Evolutionary conservation across 176 grass and related monocot species (phyloP).

Genomic region (Thalia dealbata): DNA sequence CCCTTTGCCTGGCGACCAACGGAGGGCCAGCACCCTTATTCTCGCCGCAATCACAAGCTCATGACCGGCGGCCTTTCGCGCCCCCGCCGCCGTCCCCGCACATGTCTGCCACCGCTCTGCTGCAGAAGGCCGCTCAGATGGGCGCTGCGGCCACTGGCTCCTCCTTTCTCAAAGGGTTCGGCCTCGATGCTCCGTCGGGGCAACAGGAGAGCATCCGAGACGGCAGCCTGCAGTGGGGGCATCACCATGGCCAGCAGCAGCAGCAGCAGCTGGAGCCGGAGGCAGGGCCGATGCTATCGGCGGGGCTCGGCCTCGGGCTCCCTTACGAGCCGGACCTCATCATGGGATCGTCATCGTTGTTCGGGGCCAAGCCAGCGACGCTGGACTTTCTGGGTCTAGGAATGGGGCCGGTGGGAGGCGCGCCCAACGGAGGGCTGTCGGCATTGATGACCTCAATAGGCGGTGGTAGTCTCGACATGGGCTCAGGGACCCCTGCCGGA

Average conservation of each 20-base stretch:
- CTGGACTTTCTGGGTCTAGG: slow-evolving; percentile 77
- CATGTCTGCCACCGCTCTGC: slow-evolving; percentile 86
- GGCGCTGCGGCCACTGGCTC: slow-evolving; percentile 56
- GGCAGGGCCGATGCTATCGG: slow-evolving; percentile 34
- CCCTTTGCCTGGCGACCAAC: slow-evolving; percentile 57
- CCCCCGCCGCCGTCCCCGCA: slow-evolving; percentile 49
- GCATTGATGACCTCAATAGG: slow-evolving; percentile 55
- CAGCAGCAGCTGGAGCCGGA: slow-evolving; percentile 38
- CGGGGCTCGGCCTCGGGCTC: slow-evolving; percentile 67
- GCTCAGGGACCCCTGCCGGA: slow-evolving; percentile 11
- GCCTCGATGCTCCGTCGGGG: slow-evolving; percentile 30
- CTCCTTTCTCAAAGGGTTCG: slow-evolving; percentile 63
- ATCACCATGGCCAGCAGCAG: slow-evolving; percentile 20
- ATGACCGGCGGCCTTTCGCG: slow-evolving; percentile 36
- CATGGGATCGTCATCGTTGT: slow-evolving; percentile 61
- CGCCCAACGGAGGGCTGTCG: slow-evolving; percentile 34
- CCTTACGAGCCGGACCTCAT: slow-evolving; percentile 64
- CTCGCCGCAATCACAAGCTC: slow-evolving; percentile 15
- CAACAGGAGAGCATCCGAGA: slow-evolving; percentile 39
- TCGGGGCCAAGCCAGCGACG: slow-evolving; percentile 62
- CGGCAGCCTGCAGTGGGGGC: slow-evolving; percentile 30
- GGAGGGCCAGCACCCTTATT: slow-evolving; percentile 34
- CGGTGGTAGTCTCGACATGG: slow-evolving; percentile 48
- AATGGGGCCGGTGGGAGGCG: slow-evolving; percentile 45
- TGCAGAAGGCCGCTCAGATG: slow-evolving; percentile 94